Percentiles rank a stretch among this genome's conserved stretches.
Evolutionary conservation across 768 basidiomycete genomes (phyloP).

Genomic region (Phylloporus arenicola): DNA sequence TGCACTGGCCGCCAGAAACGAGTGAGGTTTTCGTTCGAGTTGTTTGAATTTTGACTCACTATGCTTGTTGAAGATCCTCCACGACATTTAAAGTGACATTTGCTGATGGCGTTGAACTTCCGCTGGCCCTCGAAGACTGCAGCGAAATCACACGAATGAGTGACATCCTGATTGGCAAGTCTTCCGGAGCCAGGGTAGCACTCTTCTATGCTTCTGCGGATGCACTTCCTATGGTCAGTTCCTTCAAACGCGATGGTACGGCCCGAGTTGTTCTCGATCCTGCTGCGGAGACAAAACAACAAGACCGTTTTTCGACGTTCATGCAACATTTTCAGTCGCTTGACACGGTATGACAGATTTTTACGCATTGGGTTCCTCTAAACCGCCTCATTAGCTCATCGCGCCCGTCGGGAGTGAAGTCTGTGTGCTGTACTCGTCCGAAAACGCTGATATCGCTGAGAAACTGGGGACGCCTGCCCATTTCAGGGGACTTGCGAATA

Average conservation of each 20-base stretch:
- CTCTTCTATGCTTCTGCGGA: constrained; percentile 52
- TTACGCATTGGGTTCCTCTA: not conserved
- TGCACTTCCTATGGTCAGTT: constrained; percentile 46
- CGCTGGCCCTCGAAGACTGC: constrained; percentile 42
- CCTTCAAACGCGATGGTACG: constrained; percentile 47
- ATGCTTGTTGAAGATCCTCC: constrained; percentile 12
- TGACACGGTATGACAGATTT: constrained; percentile 42
- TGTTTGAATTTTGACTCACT: constrained; percentile 4
- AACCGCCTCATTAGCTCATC: constrained; percentile 44
- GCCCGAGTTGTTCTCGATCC: constrained; percentile 41
- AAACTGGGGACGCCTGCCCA: constrained; percentile 45
- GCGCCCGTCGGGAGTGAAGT: constrained; percentile 46
- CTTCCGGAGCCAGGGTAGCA: constrained; percentile 44
- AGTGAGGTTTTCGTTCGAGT: constrained; percentile 14
- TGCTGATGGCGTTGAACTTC: constrained; percentile 46
- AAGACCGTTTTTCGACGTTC: constrained; percentile 46
- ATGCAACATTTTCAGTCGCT: constrained; percentile 44
- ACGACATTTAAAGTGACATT: constrained; percentile 45
- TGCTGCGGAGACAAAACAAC: constrained; percentile 39
- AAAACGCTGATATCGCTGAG: constrained; percentile 40
- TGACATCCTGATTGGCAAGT: constrained; percentile 35
- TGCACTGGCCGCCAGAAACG: constrained; percentile 4
- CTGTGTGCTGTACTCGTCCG: constrained; percentile 57
- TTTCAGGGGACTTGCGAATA: constrained; percentile 40
- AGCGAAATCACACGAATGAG: constrained; percentile 32